Evolutionary conservation across 2,329 filamentous ascomycete genomes (phyloP), one percentile per base, ranked within the genome.

Genomic region (Pyrenochaeta sp.): DNA sequence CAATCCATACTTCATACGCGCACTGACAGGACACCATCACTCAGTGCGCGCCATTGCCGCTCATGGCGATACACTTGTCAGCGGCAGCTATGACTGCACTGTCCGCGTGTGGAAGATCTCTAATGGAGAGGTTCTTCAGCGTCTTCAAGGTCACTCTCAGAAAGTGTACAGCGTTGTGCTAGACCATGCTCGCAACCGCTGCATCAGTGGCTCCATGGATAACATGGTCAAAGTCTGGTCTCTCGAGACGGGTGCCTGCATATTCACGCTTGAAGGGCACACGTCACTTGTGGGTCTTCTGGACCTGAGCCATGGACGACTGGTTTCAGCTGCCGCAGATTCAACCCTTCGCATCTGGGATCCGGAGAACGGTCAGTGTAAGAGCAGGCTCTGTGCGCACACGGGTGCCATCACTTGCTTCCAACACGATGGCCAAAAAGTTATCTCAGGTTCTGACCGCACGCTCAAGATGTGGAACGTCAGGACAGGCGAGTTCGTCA

Each of bases 401-500:
- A 98, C 94, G 0, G 95, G 94, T 36, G 95, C 95, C 24, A 99
- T 99, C 64, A 99, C 95, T 4, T 99, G 95, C 78, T 99, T 99
- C 79, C 95, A 99, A 78, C 95, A 99, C 69, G 95, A 99, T 74
- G 92, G 90, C 0, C 91, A 93, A 66, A 99, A 99, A 75, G 93
- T 99, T 34, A 97, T 99, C 56, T 96, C 92, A 40, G 95, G 95
- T 54, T 97, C 92, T 58, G 95, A 99, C 77, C 89, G 94, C 71
- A 97, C 92, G 3, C 83, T 99, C 64, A 99, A 99, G 83, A 96
- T 99, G 92, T 99, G 95, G 95, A 92, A 99, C 72, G 91, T 97
- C 49, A 88, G 89, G 70, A 96, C 90, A 1, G 95, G 95, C 48
- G 91, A 97, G 70, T 97, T 93, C 75, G 88, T 97, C 51, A 91